Conservation (phyloP, 2,329 filamentous ascomycete species). For the Exophiala sp. region DNA sequence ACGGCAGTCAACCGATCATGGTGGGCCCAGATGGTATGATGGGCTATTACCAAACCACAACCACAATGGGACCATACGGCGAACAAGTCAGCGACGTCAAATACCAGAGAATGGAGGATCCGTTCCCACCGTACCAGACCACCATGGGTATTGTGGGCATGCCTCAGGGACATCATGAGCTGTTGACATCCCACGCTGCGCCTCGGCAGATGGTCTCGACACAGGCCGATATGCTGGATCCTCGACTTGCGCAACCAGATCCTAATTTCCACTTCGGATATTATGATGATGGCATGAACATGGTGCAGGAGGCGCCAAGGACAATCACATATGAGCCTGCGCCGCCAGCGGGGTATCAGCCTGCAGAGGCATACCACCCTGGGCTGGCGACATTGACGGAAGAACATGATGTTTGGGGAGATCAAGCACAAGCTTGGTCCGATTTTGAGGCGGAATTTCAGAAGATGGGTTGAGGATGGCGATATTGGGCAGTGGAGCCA, state of each 20-base stretch:
- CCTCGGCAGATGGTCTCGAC: conserved; percentile 29
- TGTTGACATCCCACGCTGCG: conserved; percentile 36
- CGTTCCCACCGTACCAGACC: conserved; percentile 18
- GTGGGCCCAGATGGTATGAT: conserved; percentile 16
- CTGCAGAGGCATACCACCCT: conserved; percentile 26
- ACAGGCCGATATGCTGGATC: conserved; percentile 39
- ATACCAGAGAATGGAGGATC: conserved; percentile 32
- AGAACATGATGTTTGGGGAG: conserved; percentile 33
- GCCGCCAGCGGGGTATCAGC: conserved; percentile 21
- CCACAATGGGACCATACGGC: conserved; percentile 11
- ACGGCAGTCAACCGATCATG: conserved; percentile 27
- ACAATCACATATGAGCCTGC: conserved; percentile 25
- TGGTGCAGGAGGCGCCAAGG: conserved; percentile 27
- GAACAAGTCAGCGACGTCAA: conserved; percentile 27
- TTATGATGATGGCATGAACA: conserved; percentile 25
- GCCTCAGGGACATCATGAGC: conserved; percentile 43
- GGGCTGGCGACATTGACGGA: conserved; percentile 35
- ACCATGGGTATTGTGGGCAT: conserved; percentile 39
- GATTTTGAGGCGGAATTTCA: conserved; percentile 28
- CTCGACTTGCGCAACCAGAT: conserved; percentile 33
- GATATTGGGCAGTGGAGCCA: not conserved
- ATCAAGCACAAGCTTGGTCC: conserved; percentile 13
- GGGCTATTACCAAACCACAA: conserved; percentile 18
- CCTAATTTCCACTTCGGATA: conserved; percentile 32
- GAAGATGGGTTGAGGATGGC: conserved; percentile 17